These are phyloP conservation scores for Aspergillus steynii DNA, from an alignment of 495 filamentous ascomycete genomes.

Conservation along the genomic window DNA sequence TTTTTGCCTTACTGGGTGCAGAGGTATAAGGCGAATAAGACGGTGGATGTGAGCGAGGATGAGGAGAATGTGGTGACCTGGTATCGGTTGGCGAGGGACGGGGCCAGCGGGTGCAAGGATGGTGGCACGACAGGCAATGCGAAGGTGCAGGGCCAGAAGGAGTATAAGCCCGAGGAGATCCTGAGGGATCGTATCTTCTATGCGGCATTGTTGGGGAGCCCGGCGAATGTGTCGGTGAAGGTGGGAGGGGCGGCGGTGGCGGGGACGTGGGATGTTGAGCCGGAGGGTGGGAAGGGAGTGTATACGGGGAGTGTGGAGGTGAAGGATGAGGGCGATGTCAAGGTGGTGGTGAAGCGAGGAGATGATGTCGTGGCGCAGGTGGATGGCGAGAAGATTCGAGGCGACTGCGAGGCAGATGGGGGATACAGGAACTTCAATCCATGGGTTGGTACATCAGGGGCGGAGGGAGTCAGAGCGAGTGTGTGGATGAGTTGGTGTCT, in stretches of 20 bases:
- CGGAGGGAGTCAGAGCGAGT: neutral
- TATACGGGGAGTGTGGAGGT: neutral
- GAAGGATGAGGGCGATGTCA: neutral
- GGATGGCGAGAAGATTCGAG: neutral
- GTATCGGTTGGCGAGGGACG: constrained; percentile 53
- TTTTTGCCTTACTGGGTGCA: constrained; percentile 64
- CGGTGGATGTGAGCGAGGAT: constrained; percentile 32
- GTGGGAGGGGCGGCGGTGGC: neutral
- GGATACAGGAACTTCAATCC: neutral
- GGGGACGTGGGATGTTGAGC: neutral
- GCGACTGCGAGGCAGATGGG: neutral
- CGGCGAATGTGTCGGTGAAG: neutral
- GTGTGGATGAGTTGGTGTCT: neutral
- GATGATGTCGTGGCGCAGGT: neutral
- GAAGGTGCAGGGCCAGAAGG: constrained; percentile 14
- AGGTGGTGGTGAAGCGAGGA: neutral
- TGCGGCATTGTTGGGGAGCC: neutral
- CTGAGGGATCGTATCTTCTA: neutral
- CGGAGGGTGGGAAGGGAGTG: neutral
- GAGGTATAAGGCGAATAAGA: constrained; percentile 56
- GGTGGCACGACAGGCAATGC: constrained; percentile 41
- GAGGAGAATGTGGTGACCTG: constrained; percentile 58
- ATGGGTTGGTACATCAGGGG: neutral
- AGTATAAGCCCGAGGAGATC: constrained; percentile 8
- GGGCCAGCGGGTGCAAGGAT: constrained; percentile 31